A percentile compares a stretch with the other conserved stretches of the same genome.
These are phyloP conservation scores for Alternaria arborescens DNA, from an alignment of 2,329 filamentous ascomycete genomes.

Conservation along the genomic window DNA sequence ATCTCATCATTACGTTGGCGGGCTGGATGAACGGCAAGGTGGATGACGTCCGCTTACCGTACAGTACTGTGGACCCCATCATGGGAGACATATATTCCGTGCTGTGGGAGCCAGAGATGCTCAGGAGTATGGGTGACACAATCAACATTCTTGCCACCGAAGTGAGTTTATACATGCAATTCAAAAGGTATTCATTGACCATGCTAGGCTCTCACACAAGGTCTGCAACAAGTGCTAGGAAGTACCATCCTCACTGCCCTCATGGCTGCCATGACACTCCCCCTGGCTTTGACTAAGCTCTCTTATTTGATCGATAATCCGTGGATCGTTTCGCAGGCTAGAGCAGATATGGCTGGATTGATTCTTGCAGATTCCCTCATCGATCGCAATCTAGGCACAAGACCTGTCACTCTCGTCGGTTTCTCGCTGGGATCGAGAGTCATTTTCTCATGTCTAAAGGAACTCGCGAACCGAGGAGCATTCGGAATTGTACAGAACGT, in stretches of 20 bases:
- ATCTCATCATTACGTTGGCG: constrained; percentile 92
- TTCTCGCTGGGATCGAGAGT: constrained; percentile 93
- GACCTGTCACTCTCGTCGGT: constrained; percentile 91
- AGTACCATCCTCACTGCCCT: constrained; percentile 86
- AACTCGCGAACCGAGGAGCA: constrained; percentile 84
- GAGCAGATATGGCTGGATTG: constrained; percentile 85
- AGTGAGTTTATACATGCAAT: constrained; percentile 61
- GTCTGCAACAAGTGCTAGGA: constrained; percentile 91
- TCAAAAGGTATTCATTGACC: constrained; percentile 31
- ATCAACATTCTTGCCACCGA: constrained; percentile 98
- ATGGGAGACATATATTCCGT: constrained; percentile 99
- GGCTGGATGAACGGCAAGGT: constrained; percentile 99
- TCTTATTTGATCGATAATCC: constrained; percentile 98
- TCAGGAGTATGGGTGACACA: constrained; percentile 96
- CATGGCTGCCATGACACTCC: constrained; percentile 93
- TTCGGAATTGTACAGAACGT: constrained; percentile 92
- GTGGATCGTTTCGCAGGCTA: constrained; percentile 94
- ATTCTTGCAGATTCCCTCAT: constrained; percentile 95
- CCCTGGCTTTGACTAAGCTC: constrained; percentile 89
- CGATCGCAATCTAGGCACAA: constrained; percentile 87
- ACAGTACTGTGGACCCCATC: constrained; percentile 93
- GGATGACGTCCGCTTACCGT: constrained; percentile 94
- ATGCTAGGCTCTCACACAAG: constrained; percentile 89
- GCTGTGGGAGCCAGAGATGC: constrained; percentile 97
- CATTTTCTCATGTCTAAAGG: constrained; percentile 89